Evolutionary conservation across 1,139 yeast species (phyloP).

Genomic region (Zhuliangozyma blackwelliae): DNA sequence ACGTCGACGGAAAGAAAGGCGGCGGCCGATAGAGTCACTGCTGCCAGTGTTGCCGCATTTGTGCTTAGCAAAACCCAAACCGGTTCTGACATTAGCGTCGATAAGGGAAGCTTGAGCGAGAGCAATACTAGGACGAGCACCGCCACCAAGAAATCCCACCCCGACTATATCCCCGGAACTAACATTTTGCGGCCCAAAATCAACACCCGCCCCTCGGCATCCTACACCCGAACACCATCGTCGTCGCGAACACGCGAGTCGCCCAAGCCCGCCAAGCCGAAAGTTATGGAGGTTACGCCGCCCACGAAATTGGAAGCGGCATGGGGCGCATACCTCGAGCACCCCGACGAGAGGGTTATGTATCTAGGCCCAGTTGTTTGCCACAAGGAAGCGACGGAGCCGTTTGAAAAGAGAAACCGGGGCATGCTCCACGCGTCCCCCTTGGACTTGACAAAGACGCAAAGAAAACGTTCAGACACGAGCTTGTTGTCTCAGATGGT

Average conservation of each 20-base stretch:
- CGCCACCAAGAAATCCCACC: background rate
- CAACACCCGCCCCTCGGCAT: constrained; percentile 27
- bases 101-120: constrained; percentile 9
- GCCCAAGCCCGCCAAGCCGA: constrained; percentile 19
- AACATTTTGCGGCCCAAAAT: constrained; percentile 53
- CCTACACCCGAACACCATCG: constrained; percentile 29
- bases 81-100: constrained; percentile 12
- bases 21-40: constrained; percentile 20
- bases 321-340: constrained; percentile 58
- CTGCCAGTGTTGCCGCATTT: constrained; percentile 46
- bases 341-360: constrained; percentile 67
- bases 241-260: constrained; percentile 4
- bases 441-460: constrained; percentile 33
- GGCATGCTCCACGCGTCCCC: constrained; percentile 63
- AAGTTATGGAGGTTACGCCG: constrained; percentile 47
- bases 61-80: constrained; percentile 31
- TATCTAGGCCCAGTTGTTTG: constrained; percentile 55
- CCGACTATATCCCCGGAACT: constrained; percentile 54
- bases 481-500: constrained; percentile 54
- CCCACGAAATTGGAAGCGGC: constrained; percentile 60
- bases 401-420: constrained; percentile 52
- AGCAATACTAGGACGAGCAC: background rate
- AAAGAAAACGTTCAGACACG: constrained; percentile 16
- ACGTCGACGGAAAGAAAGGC: constrained; percentile 8
- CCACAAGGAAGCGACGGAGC: constrained; percentile 35